Percentiles rank a stretch among this genome's conserved stretches.
These are phyloP conservation scores for Mycena vulgaris DNA, from an alignment of 768 basidiomycete species.

Conservation along the genomic window DNA sequence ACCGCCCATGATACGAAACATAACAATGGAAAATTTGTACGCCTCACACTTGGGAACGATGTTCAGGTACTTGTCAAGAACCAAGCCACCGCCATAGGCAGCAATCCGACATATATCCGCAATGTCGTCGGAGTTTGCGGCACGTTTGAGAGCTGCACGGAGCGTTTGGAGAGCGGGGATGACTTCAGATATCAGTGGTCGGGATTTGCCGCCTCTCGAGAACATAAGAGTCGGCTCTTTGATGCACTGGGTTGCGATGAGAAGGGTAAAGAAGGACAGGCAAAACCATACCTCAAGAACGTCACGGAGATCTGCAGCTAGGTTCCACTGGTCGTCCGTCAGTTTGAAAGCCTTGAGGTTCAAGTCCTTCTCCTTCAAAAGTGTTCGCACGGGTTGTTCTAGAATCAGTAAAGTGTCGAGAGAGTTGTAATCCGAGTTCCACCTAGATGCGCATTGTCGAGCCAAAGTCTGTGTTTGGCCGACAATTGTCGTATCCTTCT, in stretches of 20 bases:
- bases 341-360: slow-evolving; percentile 23
- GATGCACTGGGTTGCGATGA: neutral
- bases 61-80: slow-evolving; percentile 6
- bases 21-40: slow-evolving; percentile 22
- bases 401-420: slow-evolving; percentile 16
- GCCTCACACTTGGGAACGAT: slow-evolving; percentile 17
- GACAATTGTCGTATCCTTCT: slow-evolving; percentile 7
- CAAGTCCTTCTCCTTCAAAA: slow-evolving; percentile 12
- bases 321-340: slow-evolving; percentile 7
- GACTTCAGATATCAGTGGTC: slow-evolving; percentile 26
- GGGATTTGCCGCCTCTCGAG: slow-evolving; percentile 2
- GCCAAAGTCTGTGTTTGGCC: slow-evolving; percentile 21
- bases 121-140: neutral
- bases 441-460: slow-evolving; percentile 13
- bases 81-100: slow-evolving; percentile 20
- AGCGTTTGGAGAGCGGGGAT: slow-evolving; percentile 20
- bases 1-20: neutral
- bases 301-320: slow-evolving; percentile 15
- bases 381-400: slow-evolving; percentile 3
- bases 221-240: slow-evolving; percentile 16
- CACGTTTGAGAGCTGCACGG: slow-evolving; percentile 5
- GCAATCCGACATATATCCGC: slow-evolving; percentile 26
- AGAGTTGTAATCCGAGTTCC: slow-evolving; percentile 21
- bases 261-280: neutral
- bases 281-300: slow-evolving; percentile 12